Evolutionary conservation across 2,329 filamentous ascomycete species (phyloP).

Genomic region (Exophiala mesophila): DNA sequence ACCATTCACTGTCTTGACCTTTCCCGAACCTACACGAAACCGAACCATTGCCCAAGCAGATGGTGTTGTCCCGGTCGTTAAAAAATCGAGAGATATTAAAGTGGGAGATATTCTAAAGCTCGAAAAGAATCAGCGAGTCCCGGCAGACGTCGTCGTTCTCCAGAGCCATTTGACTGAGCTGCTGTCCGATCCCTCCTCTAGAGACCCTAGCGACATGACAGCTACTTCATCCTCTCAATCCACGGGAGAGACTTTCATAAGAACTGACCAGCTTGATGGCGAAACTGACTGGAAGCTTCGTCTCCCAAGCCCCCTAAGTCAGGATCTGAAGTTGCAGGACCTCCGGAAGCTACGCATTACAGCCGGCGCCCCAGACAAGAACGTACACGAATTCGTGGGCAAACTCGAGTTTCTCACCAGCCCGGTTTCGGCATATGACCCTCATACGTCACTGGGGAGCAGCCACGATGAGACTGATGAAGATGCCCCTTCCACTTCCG

Average conservation of each 20-base stretch:
- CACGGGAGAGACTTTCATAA: constrained; percentile 84
- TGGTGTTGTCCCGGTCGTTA: constrained; percentile 57
- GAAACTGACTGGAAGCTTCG: constrained; percentile 99
- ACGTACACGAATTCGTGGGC: constrained; percentile 93
- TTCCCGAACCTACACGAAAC: constrained; percentile 36
- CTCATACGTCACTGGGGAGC: constrained; percentile 31
- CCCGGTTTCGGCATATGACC: constrained; percentile 42
- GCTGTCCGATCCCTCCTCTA: constrained; percentile 31
- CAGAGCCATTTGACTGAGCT: constrained; percentile 67
- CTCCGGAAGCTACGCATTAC: constrained; percentile 64
- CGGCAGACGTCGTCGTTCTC: constrained; percentile 87
- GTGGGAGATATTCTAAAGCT: constrained; percentile 95
- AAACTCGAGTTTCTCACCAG: constrained; percentile 69
- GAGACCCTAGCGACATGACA: constrained; percentile 20
- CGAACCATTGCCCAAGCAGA: constrained; percentile 24
- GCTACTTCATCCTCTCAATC: constrained; percentile 11
- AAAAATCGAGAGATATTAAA: constrained; percentile 80
- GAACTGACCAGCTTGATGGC: constrained; percentile 93
- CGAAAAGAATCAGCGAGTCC: constrained; percentile 84
- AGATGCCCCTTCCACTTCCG: constrained; percentile 7
- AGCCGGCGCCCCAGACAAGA: constrained; percentile 85
- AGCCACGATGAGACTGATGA: constrained; percentile 1
- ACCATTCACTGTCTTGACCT: constrained; percentile 70
- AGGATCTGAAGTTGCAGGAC: constrained; percentile 68
- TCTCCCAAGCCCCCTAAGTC: constrained; percentile 78